Percentiles rank a stretch among this genome's conserved stretches.
phyloP scores from a whole-genome alignment of 352 stramenopile genomes.

The Phytophthora lateralis region DNA sequence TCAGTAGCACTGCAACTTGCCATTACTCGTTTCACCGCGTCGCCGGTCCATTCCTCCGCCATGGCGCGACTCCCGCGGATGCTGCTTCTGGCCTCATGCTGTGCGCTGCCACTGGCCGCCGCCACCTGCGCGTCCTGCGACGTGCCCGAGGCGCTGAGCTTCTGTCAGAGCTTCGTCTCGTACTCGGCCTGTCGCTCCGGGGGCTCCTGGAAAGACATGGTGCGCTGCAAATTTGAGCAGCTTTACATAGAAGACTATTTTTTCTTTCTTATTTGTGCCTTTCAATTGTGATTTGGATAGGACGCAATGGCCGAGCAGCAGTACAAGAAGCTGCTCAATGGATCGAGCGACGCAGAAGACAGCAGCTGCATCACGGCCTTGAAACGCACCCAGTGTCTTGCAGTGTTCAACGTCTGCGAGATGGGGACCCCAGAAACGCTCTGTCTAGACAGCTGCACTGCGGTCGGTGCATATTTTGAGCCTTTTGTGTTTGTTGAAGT shows the following conservation, averaged over 20 bases:
- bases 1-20: background rate
- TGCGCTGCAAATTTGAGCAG: background rate
- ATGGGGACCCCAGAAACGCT: slow-evolving; percentile 55
- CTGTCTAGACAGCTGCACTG: slow-evolving; percentile 1
- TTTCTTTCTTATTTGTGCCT: slow-evolving; percentile 2
- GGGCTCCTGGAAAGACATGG: slow-evolving; percentile 59
- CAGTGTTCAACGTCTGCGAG: slow-evolving; percentile 73
- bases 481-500: background rate
- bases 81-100: background rate
- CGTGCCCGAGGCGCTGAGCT: slow-evolving; percentile 57
- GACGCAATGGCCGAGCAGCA: slow-evolving; percentile 42
- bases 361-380: slow-evolving; percentile 45
- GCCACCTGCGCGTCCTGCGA: slow-evolving; percentile 58
- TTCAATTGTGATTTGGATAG: slow-evolving; percentile 17
- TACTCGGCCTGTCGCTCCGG: slow-evolving; percentile 64
- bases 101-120: background rate
- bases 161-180: slow-evolving; percentile 52
- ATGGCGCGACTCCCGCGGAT: slow-evolving; percentile 27
- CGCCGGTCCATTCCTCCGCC: background rate
- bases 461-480: background rate
- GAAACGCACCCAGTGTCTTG: slow-evolving; percentile 56
- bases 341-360: slow-evolving; percentile 9
- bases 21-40: background rate
- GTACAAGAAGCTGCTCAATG: slow-evolving; percentile 44
- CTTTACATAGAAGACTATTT: background rate